Conservation (phyloP, 2,329 filamentous ascomycete species). For the Hymenoscyphus fraxineus region DNA sequence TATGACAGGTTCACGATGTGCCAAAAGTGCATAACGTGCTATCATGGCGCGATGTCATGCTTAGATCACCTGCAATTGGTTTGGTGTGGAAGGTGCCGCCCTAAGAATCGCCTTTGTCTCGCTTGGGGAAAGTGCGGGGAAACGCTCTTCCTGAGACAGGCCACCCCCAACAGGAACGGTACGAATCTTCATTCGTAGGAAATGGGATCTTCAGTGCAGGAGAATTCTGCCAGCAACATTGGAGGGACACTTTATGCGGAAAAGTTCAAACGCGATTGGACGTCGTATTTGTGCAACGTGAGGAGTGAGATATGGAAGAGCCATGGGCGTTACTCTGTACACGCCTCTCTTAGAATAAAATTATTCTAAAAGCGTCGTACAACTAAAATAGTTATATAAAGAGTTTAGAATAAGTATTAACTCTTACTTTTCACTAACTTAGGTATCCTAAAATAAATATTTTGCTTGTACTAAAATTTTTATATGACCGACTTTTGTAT, state of each 20-base stretch:
- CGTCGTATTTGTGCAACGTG: no score
- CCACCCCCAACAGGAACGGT: background rate
- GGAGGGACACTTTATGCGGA: background rate
- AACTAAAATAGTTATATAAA: no score
- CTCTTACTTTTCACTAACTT: no score
- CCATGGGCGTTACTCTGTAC: no score
- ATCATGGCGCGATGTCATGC: background rate
- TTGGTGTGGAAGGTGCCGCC: background rate
- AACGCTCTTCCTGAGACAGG: background rate
- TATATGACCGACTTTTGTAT: no score
- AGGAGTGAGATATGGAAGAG: no score
- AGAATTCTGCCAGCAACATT: background rate
- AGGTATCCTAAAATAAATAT: no score
- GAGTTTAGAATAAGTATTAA: no score
- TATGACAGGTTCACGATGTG: no score
- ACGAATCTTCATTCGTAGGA: background rate
- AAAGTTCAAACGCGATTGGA: background rate
- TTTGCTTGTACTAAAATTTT: no score
- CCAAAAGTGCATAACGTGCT: background rate
- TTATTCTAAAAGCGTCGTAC: no score
- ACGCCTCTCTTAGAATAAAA: no score
- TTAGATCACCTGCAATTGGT: background rate
- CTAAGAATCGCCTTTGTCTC: background rate
- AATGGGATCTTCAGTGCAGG: background rate
- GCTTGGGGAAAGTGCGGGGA: background rate